A percentile compares a stretch with the other conserved stretches of the same genome.
These are phyloP conservation scores for Metarhizium anisopliae DNA, from an alignment of 2,329 filamentous ascomycete genomes.

Conservation along the genomic window DNA sequence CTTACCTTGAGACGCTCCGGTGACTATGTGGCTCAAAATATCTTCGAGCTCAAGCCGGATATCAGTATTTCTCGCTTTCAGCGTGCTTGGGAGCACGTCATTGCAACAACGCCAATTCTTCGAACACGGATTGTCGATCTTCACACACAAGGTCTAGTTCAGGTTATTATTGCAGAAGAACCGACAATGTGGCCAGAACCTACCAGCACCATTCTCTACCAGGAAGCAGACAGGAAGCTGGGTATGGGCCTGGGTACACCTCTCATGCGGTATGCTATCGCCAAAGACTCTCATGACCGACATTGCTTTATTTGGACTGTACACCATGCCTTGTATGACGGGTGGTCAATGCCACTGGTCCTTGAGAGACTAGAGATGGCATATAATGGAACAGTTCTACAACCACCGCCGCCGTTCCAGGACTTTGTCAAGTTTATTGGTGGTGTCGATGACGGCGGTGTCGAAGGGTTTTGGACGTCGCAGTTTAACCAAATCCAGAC, in stretches of 20 bases:
- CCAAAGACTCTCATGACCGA: constrained; percentile 21
- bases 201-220: constrained; percentile 22
- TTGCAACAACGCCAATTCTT: constrained; percentile 1
- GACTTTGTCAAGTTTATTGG: constrained; percentile 29
- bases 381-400: constrained; percentile 20
- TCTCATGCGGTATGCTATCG: constrained; percentile 31
- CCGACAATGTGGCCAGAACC: constrained; percentile 16
- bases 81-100: constrained; percentile 3
- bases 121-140: constrained; percentile 5
- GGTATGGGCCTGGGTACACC: constrained; percentile 29
- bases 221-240: constrained; percentile 25
- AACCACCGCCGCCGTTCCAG: constrained; percentile 22
- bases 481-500: background rate
- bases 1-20: background rate
- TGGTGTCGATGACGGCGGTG: background rate
- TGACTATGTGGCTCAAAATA: constrained; percentile 2
- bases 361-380: constrained; percentile 29
- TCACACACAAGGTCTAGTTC: background rate
- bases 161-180: constrained; percentile 1
- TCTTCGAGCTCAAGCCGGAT: background rate
- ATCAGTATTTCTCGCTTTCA: constrained; percentile 1
- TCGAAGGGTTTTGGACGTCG: background rate
- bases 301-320: constrained; percentile 30
- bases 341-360: constrained; percentile 37
- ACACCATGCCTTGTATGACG: constrained; percentile 43